Conservation (phyloP, 306 rosid species). For the Prunus mira region DNA sequence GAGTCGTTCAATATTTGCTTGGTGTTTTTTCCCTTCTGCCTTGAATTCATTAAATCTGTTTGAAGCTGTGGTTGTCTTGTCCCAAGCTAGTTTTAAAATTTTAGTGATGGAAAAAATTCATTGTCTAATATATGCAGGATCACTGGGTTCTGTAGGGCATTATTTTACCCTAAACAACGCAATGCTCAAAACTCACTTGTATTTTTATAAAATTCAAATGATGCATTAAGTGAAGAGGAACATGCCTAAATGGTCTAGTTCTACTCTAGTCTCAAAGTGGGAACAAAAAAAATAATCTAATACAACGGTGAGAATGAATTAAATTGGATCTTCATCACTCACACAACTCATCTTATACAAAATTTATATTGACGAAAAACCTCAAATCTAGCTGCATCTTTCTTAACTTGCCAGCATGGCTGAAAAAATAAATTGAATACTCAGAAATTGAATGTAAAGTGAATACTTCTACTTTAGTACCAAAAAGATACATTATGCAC, state of each 20-base stretch:
- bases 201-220: neutral
- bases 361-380: constrained; percentile 19
- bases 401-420: constrained; percentile 32
- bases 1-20: no score
- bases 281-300: neutral
- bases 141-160: no score
- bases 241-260: neutral
- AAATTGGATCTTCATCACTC: neutral
- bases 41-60: no score
- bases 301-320: constrained; percentile 7
- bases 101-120: no score
- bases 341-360: constrained; percentile 23
- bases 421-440: neutral
- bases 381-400: constrained; percentile 12
- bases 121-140: no score
- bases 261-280: constrained; percentile 25
- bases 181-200: neutral
- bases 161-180: no score
- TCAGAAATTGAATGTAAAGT: neutral
- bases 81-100: no score
- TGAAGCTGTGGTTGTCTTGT: no score
- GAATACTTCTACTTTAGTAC: neutral
- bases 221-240: neutral
- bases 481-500: neutral
- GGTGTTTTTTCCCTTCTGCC: no score